Evolutionary conservation across 805 yeast species (phyloP).

Genomic region (Tetrapisispora arboricola): DNA sequence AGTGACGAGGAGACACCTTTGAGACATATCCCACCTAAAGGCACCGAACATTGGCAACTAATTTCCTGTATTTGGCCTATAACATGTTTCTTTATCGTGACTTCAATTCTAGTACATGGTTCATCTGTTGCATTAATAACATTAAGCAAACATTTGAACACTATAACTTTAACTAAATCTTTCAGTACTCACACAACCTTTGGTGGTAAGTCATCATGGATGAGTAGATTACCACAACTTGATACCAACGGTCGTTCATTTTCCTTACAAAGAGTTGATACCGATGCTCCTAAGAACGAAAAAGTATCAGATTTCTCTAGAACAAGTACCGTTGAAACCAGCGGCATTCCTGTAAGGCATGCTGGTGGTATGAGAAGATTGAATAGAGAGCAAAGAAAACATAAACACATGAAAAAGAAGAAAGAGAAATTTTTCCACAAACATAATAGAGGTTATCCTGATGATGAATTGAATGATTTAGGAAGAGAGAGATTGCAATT

Average conservation of each 20-base stretch:
- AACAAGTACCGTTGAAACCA: slow-evolving; percentile 44
- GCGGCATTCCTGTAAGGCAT: slow-evolving; percentile 56
- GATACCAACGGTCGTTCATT: slow-evolving; percentile 60
- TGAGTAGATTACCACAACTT: slow-evolving; percentile 72
- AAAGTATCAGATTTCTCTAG: slow-evolving; percentile 10
- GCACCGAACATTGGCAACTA: slow-evolving; percentile 45
- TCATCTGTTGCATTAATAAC: slow-evolving; percentile 72
- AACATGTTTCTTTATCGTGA: slow-evolving; percentile 64
- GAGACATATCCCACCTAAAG: slow-evolving; percentile 35
- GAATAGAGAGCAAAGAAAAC: slow-evolving; percentile 28
- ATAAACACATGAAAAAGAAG: slow-evolving; percentile 24
- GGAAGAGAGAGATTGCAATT: slow-evolving; percentile 31
- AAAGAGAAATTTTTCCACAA: slow-evolving; percentile 7
- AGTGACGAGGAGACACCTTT: slow-evolving; percentile 49
- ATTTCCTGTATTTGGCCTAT: slow-evolving; percentile 73
- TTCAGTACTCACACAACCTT: slow-evolving; percentile 63
- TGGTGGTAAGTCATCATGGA: slow-evolving; percentile 58
- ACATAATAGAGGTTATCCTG: slow-evolving; percentile 12
- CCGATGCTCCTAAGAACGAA: slow-evolving; percentile 24
- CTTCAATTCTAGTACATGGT: slow-evolving; percentile 84
- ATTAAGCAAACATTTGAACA: slow-evolving; percentile 76
- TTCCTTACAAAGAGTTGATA: slow-evolving; percentile 76
- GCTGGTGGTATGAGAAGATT: slow-evolving; percentile 65
- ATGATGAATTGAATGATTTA: slow-evolving; percentile 22
- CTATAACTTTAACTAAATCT: slow-evolving; percentile 87